Evolutionary conservation across 2,329 filamentous ascomycete genomes (phyloP), one percentile per base, ranked within the genome.

Genomic region (Chrysoporthe austroafricana): DNA sequence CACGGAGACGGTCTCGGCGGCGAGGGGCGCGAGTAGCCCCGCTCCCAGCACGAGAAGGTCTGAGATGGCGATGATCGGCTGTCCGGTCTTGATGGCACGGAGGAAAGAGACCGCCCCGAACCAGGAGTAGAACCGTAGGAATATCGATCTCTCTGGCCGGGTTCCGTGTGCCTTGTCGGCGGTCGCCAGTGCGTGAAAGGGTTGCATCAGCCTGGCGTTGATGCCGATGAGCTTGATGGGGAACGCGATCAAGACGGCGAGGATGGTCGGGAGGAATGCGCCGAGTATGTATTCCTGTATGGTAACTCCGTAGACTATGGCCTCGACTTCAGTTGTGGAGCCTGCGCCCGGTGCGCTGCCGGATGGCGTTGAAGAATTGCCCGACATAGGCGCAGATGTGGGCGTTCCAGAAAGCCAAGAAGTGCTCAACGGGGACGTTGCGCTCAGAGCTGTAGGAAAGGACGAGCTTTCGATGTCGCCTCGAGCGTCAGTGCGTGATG

Each of bases 191-290:
- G 50, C 46, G 26, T 69, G 67, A 32, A 70, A 70, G 6, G 69
- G 69, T 52, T 70, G 67, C 59, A 66, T 64, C 21, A 69, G 54
- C 36, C 68, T 62, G 8, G 67, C 69, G 21, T 69, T 70, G 46
- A 70, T 50, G 21, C 63, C 62, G 26, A 70, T 70, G 34, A 70
- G 57, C 32, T 60, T 68, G 48, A 69, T 44, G 5, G 64, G 61
- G 13, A 63, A 64, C 13, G 67, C 50, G 1, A 70, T 18, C 14
- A 70, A 7, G n/a, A 66, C 67, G 39, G 69, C 48, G 1, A 70
- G 43, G 2, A 69, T n/a, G 4, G 62, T 69, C 36, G 69, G 69
- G 2, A 70, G 52, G 36, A 70, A 69, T 9, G 64, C 46, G 3
- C 67, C 69, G 6, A 69, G 34, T 0, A 70, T 13, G 7, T 69